Evolutionary conservation across 202 grass and related monocot genomes (phyloP), one percentile per base, ranked within the genome.

Genomic region (Miscanthus sacchariflorus): DNA sequence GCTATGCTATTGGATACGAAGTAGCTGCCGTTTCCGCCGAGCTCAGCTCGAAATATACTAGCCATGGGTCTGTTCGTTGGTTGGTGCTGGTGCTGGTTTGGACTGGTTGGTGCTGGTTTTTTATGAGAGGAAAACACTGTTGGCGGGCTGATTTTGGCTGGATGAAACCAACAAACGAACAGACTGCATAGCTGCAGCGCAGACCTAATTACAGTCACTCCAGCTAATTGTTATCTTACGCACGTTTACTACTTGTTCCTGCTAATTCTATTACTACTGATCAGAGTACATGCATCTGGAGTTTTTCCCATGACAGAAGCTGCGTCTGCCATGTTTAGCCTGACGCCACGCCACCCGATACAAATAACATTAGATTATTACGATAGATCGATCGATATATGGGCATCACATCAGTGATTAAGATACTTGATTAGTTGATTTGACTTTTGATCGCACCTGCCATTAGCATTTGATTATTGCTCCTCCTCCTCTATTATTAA

Each of bases 381-480:
- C 54, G 54, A 56, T 19, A 19, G 52, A 56, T 52, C 11, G 45
- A 48, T 48, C 15, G 19, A 58, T 58, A 58, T 3, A 24, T 24
- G 40, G 25, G 5, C 15, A 36, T 36, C 74, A 35, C 46, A 77
- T 56, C 50, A 28, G 74, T 30, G 74, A 77, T 77, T 35, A 36
- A 36, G 46, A 77, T 35, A 33, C 48, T 35, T 12, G 27, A 77
- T 54, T 21, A 54, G 46, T 21, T 54, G 27, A 77, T 56, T 36
- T 77, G 74, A 77, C 74, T 54, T 36, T 21, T 36, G 74, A 77
- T 27, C 48, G 46, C 9, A 56, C 74, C 27, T 56, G 74, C 48
- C 44, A 30, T 50, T 76, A 50, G 73, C 44, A 52, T 50, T 56
- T 11, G 74, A 76, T 54, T 56, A 77, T 76, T 33, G 45, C 14